Conservation (phyloP, 73 alveolate genomes). For the Uronychia setigera region DNA sequence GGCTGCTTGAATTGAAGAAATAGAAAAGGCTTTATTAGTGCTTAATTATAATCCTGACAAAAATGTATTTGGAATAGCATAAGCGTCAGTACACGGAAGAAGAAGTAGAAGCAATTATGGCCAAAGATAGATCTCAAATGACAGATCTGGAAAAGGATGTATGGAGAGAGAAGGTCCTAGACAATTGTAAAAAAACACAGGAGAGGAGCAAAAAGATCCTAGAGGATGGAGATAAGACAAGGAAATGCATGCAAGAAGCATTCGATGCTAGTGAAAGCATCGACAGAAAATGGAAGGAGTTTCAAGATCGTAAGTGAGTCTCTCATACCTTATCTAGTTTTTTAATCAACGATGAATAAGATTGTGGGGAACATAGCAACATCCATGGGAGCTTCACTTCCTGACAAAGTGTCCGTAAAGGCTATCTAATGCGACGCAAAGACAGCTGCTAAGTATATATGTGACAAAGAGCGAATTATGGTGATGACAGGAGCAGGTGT, state of each 20-base stretch:
- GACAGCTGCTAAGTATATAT: slow-evolving; percentile 35
- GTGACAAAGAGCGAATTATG: slow-evolving; percentile 52
- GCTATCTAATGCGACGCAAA: slow-evolving; percentile 12
- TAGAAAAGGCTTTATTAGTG: too few relatives aligned
- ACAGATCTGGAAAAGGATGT: slow-evolving; percentile 18
- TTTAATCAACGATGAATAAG: neutral
- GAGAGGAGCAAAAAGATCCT: neutral
- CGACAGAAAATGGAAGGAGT: slow-evolving; percentile 31
- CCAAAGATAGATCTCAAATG: slow-evolving; percentile 1
- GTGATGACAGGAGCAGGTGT: slow-evolving; percentile 81
- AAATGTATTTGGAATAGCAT: too few relatives aligned
- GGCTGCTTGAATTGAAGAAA: too few relatives aligned
- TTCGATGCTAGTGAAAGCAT: neutral
- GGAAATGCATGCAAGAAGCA: neutral
- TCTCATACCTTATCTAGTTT: neutral
- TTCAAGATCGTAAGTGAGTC: slow-evolving; percentile 13
- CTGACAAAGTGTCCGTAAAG: neutral
- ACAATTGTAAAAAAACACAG: neutral
- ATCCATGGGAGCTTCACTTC: neutral
- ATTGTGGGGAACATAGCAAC: neutral
- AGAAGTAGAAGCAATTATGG: too few relatives aligned
- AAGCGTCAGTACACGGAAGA: too few relatives aligned
- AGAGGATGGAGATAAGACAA: neutral
- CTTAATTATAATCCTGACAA: too few relatives aligned
- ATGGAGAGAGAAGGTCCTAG: slow-evolving; percentile 14